Base-by-base conservation (phyloP, 2,329 filamentous ascomycete genomes). In the Pyrenophora graminea region DNA sequence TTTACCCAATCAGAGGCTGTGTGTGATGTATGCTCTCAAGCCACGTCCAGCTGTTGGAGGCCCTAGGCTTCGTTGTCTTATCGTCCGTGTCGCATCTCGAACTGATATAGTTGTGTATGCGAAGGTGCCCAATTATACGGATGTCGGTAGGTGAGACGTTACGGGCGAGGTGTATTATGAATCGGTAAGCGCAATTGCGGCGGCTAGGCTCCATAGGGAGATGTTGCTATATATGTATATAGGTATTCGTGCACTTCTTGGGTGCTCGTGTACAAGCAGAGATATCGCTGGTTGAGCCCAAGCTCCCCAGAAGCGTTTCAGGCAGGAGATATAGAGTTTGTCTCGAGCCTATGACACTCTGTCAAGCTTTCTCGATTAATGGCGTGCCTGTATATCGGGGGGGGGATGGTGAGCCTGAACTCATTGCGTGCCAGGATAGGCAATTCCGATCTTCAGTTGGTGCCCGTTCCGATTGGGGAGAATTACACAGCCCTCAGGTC, bases 311-410 rank as follows among this genome's bases (percentile, higher is more conserved):
- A 17, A 69, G 66, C 18, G 66, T 72, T 1, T 75, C 77, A 3
- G 62, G 66, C 19, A 77, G 77, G 9, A 69, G 78, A 53, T 79
- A 79, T 57, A 67, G 79, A 15, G 62, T 78, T 8, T 71, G 76
- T 8, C 69, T 75, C 15, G 77, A 80, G 56, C 76, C 77, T 43
- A 77, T 80, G 39, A 76, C 69, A 2, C 65, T 79, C 13, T 76
- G 77, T 52, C 70, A 74, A 48, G 75, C 71, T 4, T 56, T 60
- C 18, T 60, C 49, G 13, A 54, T 59, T 4, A 67, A 65, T 7
- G 71, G 71, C 37, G 72, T 71, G 6, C 71, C 79, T 62, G 77
- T 79, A 49, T 69, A 75, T 8, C 65, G 68, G 68, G 19, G 73
- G 19, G 73, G 73, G 4, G 67, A 54, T 44, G 73, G 71, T 40